Evolutionary conservation across 306 rosid genomes (phyloP), one percentile per base, ranked within the genome.

Genomic region (Calophaca sinica): DNA sequence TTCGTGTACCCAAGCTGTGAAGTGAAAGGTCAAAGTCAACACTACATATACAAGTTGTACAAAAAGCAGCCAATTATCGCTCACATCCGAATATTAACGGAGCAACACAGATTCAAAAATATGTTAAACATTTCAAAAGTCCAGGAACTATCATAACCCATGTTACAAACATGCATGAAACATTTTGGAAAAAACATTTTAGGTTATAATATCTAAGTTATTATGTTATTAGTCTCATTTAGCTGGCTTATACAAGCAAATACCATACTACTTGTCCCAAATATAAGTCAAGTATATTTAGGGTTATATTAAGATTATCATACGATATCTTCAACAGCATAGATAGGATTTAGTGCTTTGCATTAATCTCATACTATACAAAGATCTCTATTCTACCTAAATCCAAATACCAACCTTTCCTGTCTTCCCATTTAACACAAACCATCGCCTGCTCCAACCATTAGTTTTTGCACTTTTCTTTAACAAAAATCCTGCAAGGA

Each of bases 361-460:
- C 2, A 41, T 15, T 52, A 42, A 32, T 41, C 51, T 8, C 51
- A 70, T 10, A 12, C 46, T 12, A 26, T 28, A 48, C 31, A 53
- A 5, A 35, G 67, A 71, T 71, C 67, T 41, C 35, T 26, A 58
- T 7, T 51, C 65, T 9, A 39, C 68, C 14, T 9, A 70, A 59
- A 70, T 7, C 53, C 28, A 42, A 42, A 79, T 20, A 79, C 89
- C 76, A 49, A 94, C 98, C 98, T 94, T 94, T 73, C 98, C 98
- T 1, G 96, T 88, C 87, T 94, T 94, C 83, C 85, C 96, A 78
- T 94, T 94, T 73, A 94, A 84, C 72, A 92, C 99, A 88, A 94
- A 94, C 99, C 99, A 94, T 70, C 97, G 88, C 81, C 88, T 84
- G 88, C 88, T 92, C 99, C 99, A 94, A 6, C 93, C 99, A 81